Percentiles rank a stretch among this genome's conserved stretches.
Conservation (phyloP, 805 yeast species). For the Lipomyces yamanashiensis region DNA sequence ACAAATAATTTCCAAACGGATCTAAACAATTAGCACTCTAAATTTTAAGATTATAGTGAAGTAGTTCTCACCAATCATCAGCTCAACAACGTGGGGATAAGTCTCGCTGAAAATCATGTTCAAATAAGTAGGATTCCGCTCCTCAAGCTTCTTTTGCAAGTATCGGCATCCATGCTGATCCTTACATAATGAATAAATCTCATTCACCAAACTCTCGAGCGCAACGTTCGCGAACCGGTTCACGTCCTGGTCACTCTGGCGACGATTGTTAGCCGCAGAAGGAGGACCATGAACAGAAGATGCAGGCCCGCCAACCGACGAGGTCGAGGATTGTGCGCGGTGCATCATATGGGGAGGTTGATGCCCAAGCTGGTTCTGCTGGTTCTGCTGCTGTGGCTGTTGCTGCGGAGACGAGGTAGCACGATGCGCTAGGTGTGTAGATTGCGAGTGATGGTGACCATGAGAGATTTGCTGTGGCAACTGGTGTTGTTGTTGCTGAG, state of each 20-base stretch:
- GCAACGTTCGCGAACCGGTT: conserved; percentile 48
- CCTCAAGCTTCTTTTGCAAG: conserved; percentile 82
- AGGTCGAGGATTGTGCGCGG: conserved; percentile 16
- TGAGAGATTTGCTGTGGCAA: conserved; percentile 4
- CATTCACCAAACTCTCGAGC: conserved; percentile 55
- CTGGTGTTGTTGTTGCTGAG: conserved; percentile 7
- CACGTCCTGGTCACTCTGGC: conserved; percentile 38
- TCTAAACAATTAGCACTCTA: conserved; percentile 50
- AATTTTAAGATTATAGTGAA: neutral
- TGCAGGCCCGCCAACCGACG: conserved; percentile 5
- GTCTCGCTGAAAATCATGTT: conserved; percentile 78
- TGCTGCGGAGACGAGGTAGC: conserved; percentile 5
- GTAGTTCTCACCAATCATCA: conserved; percentile 63
- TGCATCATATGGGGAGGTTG: conserved; percentile 15
- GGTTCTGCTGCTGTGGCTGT: conserved; percentile 2
- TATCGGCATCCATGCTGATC: conserved; percentile 98
- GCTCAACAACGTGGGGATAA: conserved; percentile 73
- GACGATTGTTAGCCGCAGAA: conserved; percentile 14
- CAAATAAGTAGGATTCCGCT: conserved; percentile 43
- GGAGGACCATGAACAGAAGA: neutral
- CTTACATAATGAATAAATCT: conserved; percentile 80
- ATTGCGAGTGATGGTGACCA: conserved; percentile 14
- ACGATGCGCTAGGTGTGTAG: neutral
- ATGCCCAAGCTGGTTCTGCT: too few species aligned
- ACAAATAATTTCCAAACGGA: conserved; percentile 95